Evolutionary conservation across 306 rosid species (phyloP).

Genomic region (Dalbergia cultrata): DNA sequence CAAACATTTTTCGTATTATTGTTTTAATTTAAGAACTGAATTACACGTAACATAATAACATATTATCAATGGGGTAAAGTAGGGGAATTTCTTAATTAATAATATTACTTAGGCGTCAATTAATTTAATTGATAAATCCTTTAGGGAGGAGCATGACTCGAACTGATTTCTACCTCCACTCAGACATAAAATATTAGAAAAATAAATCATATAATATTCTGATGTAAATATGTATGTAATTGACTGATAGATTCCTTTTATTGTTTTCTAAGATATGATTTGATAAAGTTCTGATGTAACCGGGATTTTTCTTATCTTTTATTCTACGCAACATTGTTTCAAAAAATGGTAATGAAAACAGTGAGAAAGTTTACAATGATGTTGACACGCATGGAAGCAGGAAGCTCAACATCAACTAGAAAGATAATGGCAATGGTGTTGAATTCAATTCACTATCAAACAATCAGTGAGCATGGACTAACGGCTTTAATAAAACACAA

Average conservation of each 20-base stretch:
- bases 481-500: not conserved
- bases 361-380: constrained; percentile 28
- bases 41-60: no score
- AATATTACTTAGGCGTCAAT: not conserved
- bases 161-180: not conserved
- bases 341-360: not conserved
- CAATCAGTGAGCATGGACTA: not conserved
- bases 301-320: constrained; percentile 18
- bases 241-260: constrained; percentile 6
- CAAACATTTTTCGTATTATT: no score
- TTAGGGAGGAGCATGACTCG: not conserved
- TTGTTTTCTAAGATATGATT: not conserved
- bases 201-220: not conserved
- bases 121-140: not conserved
- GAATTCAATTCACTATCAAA: constrained; percentile 14
- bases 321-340: constrained; percentile 17
- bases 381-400: constrained; percentile 8
- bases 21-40: no score
- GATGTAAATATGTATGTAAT: not conserved
- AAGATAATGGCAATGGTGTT: not conserved
- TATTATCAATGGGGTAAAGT: no score
- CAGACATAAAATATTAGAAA: not conserved
- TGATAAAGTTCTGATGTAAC: constrained; percentile 29
- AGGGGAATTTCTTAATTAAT: no score
- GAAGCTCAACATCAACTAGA: constrained; percentile 22